Conservation (phyloP, 495 filamentous ascomycete genomes). For the Parachaetomium inaequale region DNA sequence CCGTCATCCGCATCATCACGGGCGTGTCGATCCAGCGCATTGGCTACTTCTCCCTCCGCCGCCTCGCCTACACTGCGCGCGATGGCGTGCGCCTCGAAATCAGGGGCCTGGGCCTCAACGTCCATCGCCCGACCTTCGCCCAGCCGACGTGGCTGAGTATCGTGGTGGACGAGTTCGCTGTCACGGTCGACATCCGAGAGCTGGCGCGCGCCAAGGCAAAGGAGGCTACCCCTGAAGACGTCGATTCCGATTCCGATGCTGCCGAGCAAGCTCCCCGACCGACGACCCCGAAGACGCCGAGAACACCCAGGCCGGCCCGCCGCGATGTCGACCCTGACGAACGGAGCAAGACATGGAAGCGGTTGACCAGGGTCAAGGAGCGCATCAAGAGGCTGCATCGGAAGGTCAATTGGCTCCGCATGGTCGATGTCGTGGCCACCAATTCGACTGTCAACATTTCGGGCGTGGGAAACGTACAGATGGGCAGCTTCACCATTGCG, state of each 20-base stretch:
- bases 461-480: constrained; percentile 77
- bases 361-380: constrained; percentile 72
- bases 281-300: constrained; percentile 24
- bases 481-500: constrained; percentile 78
- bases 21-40: constrained; percentile 94
- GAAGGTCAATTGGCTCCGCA: constrained; percentile 79
- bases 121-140: constrained; percentile 92
- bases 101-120: constrained; percentile 75
- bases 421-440: constrained; percentile 86
- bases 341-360: constrained; percentile 74
- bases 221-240: constrained; percentile 26
- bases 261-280: constrained; percentile 23
- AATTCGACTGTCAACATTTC: constrained; percentile 70
- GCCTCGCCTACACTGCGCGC: constrained; percentile 79
- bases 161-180: constrained; percentile 72
- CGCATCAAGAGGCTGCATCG: constrained; percentile 80
- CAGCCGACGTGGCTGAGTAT: constrained; percentile 97
- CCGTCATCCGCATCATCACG: constrained; percentile 84
- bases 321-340: constrained; percentile 27
- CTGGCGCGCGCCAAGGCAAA: constrained; percentile 48
- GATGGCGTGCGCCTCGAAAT: constrained; percentile 89
- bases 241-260: constrained; percentile 26
- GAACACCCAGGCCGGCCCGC: constrained; percentile 21
- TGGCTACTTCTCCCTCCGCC: constrained; percentile 84
- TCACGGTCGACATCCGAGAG: constrained; percentile 73